phyloP scores from a whole-genome alignment of 2,329 filamentous ascomycete species.

The Coleophoma eucalyptorum region DNA sequence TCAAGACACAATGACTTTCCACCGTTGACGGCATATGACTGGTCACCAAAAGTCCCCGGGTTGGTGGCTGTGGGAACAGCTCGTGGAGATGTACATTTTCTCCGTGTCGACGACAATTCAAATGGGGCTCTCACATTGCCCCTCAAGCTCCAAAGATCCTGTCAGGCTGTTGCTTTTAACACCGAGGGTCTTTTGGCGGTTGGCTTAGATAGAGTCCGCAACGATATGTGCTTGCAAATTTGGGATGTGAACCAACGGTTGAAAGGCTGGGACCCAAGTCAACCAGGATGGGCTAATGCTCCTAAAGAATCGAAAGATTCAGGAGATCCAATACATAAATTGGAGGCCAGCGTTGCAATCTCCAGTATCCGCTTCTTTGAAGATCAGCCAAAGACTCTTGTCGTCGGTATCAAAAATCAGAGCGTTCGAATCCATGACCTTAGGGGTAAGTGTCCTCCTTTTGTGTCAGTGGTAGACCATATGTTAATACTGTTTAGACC shows the following conservation, averaged over 20 bases:
- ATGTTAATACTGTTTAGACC: constrained; percentile 32
- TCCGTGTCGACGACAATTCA: constrained; percentile 68
- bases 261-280: constrained; percentile 41
- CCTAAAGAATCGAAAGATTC: constrained; percentile 15
- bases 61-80: constrained; percentile 73
- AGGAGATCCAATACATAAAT: constrained; percentile 49
- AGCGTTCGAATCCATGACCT: constrained; percentile 76
- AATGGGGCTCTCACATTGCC: constrained; percentile 63
- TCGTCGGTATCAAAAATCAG: constrained; percentile 72
- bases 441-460: constrained; percentile 50
- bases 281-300: constrained; percentile 37
- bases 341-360: constrained; percentile 69
- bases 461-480: neutral
- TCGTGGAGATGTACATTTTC: constrained; percentile 70
- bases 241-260: constrained; percentile 69
- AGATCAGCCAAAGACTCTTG: constrained; percentile 69
- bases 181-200: constrained; percentile 69
- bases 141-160: constrained; percentile 72
- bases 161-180: constrained; percentile 79
- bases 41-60: constrained; percentile 58
- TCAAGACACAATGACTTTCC: constrained; percentile 55
- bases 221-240: constrained; percentile 78
- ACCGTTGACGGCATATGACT: constrained; percentile 60
- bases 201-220: constrained; percentile 75
- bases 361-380: constrained; percentile 81